Evolutionary conservation across 192 early-diverging fungal genomes (phyloP).

Genomic region (Haplosporangium gracile): DNA sequence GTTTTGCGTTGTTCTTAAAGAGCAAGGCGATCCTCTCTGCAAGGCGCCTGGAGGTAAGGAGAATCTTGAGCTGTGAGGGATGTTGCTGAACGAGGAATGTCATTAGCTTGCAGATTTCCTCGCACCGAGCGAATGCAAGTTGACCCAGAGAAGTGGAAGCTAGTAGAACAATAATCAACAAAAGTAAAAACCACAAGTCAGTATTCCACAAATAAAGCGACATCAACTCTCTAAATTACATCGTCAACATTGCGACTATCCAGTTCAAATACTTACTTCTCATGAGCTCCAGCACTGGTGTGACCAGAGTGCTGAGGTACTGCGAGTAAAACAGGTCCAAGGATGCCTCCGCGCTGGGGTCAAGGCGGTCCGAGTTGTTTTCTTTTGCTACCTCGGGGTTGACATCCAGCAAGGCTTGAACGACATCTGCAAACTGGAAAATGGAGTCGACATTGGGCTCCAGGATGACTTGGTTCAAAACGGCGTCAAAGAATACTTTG

Average conservation of each 20-base stretch:
- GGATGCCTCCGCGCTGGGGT: not conserved
- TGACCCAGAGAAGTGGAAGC: not conserved
- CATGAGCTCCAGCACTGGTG: not conserved
- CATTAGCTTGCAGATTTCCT: not conserved
- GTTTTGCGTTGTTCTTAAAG: not conserved
- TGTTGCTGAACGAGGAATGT: not conserved
- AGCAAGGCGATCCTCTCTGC: not conserved
- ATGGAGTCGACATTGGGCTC: not conserved
- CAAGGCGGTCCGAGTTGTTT: not conserved
- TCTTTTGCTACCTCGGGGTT: no score
- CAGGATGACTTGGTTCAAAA: not conserved
- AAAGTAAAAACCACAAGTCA: not conserved
- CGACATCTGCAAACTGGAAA: not conserved
- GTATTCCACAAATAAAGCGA: not conserved
- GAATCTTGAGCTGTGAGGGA: not conserved
- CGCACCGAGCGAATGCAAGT: not conserved
- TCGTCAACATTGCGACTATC: not conserved
- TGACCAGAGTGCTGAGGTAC: not conserved
- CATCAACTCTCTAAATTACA: not conserved
- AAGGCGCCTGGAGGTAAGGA: not conserved
- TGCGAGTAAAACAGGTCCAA: not conserved
- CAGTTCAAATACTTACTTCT: not conserved
- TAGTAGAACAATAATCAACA: not conserved
- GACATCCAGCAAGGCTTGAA: no score
- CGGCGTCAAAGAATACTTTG: not conserved